phyloP scores from a whole-genome alignment of 805 yeast genomes.

The Cyberlindnera lachancei region DNA sequence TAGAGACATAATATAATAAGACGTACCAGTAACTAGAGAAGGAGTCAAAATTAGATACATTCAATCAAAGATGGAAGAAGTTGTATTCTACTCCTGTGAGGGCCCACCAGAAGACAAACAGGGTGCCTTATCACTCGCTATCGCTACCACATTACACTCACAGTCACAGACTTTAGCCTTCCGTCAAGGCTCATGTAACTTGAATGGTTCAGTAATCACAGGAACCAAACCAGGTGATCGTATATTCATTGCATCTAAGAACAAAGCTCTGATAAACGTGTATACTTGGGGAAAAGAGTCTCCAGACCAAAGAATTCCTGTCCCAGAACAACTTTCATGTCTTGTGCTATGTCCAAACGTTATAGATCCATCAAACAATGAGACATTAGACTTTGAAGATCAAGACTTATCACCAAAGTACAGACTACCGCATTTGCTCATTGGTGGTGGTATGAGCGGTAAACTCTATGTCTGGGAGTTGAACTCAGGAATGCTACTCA shows the following conservation, averaged over 20 bases:
- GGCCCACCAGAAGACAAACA: slow-evolving; percentile 38
- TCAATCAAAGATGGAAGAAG: slow-evolving; percentile 49
- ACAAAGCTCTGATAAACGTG: slow-evolving; percentile 67
- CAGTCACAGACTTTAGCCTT: slow-evolving; percentile 36
- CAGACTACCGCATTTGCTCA: slow-evolving; percentile 56
- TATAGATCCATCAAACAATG: slow-evolving; percentile 17
- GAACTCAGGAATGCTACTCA: slow-evolving; percentile 62
- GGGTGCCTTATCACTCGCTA: slow-evolving; percentile 35
- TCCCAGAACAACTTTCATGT: slow-evolving; percentile 72
- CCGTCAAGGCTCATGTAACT: slow-evolving; percentile 39
- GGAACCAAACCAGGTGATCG: slow-evolving; percentile 29
- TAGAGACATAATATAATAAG: not conserved
- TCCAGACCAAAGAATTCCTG: slow-evolving; percentile 70
- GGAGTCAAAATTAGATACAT: no score
- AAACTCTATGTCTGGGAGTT: slow-evolving; percentile 81
- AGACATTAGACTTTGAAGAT: slow-evolving; percentile 16
- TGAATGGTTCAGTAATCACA: slow-evolving; percentile 44
- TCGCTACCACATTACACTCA: slow-evolving; percentile 35
- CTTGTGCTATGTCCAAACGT: slow-evolving; percentile 36
- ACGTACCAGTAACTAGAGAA: no score
- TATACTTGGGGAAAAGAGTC: slow-evolving; percentile 66
- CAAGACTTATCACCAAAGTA: slow-evolving; percentile 29
- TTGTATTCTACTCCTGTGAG: slow-evolving; percentile 38
- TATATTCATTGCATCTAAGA: slow-evolving; percentile 56
- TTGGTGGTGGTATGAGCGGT: slow-evolving; percentile 73